Evolutionary conservation across 1,284 basidiomycete genomes (phyloP).

Genomic region (Rhodotorula sp.): DNA sequence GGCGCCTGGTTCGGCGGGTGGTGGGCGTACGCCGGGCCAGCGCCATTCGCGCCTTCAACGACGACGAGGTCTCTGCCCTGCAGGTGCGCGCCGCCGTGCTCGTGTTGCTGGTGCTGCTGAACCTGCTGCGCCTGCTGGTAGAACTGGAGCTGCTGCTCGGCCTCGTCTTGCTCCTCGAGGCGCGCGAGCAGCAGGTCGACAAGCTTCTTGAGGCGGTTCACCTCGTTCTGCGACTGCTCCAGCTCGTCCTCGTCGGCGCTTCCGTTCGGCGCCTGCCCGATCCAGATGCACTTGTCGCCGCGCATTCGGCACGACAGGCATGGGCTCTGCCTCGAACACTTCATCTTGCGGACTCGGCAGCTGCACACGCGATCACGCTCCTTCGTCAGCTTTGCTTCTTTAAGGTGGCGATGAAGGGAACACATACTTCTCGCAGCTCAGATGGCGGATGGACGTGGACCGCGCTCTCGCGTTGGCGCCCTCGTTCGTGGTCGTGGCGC

Average conservation of each 20-base stretch:
- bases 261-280: constrained; percentile 29
- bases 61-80: neutral
- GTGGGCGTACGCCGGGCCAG: neutral
- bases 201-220: constrained; percentile 28
- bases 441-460: neutral
- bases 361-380: neutral
- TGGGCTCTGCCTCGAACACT: constrained; percentile 8
- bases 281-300: constrained; percentile 34
- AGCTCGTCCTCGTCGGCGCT: constrained; percentile 33
- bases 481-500: too few relatives aligned
- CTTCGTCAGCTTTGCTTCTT: neutral
- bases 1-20: neutral
- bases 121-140: neutral
- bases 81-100: neutral
- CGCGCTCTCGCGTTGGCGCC: neutral
- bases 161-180: constrained; percentile 33
- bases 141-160: constrained; percentile 3
- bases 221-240: constrained; percentile 20
- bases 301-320: constrained; percentile 20
- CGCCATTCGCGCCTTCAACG: too few relatives aligned
- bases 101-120: neutral
- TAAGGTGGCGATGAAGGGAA: too few relatives aligned
- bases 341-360: constrained; percentile 22
- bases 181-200: constrained; percentile 37
- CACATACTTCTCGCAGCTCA: constrained; percentile 30